Evolutionary conservation across 2,329 filamentous ascomycete genomes (phyloP).

Genomic region (Thielaviopsis euricoi): DNA sequence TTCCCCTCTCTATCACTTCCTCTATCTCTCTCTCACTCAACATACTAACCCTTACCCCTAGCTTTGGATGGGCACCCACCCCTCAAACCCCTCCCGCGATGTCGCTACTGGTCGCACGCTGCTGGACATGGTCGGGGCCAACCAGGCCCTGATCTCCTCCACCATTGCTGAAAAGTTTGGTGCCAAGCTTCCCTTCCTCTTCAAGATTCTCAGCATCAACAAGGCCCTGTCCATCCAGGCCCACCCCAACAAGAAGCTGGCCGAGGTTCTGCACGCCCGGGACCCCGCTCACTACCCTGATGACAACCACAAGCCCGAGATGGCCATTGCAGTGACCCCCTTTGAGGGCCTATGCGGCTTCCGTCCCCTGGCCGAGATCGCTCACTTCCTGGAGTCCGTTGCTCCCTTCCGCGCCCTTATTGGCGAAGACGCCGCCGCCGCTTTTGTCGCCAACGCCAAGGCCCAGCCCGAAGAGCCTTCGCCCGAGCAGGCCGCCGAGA

Average conservation of each 20-base stretch:
- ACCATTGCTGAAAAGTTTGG: constrained; percentile 61
- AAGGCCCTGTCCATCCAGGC: constrained; percentile 96
- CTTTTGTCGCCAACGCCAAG: constrained; percentile 37
- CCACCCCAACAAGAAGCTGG: constrained; percentile 83
- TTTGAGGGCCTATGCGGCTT: constrained; percentile 97
- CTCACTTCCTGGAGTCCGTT: constrained; percentile 55
- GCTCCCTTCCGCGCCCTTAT: constrained; percentile 47
- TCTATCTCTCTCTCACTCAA: constrained; percentile 14
- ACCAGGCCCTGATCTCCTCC: constrained; percentile 62
- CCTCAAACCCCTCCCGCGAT: constrained; percentile 87
- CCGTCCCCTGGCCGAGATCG: constrained; percentile 70
- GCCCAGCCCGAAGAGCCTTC: constrained; percentile 24
- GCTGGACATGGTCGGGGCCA: constrained; percentile 74
- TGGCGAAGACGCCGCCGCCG: constrained; percentile 43
- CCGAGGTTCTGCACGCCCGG: constrained; percentile 68
- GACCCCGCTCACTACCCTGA: constrained; percentile 94
- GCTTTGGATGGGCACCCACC: constrained; percentile 99
- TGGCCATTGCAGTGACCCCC: constrained; percentile 93
- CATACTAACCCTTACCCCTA: constrained; percentile 21
- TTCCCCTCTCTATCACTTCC: too few relatives aligned
- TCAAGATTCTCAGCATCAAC: constrained; percentile 92
- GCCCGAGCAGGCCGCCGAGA: constrained; percentile 28
- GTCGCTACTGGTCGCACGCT: constrained; percentile 68
- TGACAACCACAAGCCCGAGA: constrained; percentile 99
- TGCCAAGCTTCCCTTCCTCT: constrained; percentile 79